Evolutionary conservation across 306 rosid species (phyloP).

Genomic region (Trifolium repens): DNA sequence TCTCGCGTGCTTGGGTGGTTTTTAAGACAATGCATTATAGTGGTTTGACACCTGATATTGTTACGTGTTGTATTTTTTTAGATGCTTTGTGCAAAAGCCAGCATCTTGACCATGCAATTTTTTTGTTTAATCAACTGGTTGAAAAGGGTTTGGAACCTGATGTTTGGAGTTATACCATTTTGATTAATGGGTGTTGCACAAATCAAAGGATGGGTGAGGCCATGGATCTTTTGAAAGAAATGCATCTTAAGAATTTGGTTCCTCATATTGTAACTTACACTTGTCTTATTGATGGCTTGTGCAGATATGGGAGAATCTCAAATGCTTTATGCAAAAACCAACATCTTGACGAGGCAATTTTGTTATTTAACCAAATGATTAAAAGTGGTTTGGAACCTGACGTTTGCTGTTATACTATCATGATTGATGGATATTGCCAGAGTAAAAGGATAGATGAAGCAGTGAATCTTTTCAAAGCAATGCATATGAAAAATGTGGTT

Average conservation of each 20-base stretch:
- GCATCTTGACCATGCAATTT: slow-evolving; percentile 26
- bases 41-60: slow-evolving; percentile 25
- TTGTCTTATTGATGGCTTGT: slow-evolving; percentile 35
- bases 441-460: slow-evolving; percentile 28
- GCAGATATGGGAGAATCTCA: slow-evolving; percentile 37
- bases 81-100: slow-evolving; percentile 39
- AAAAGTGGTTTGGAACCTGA: slow-evolving; percentile 34
- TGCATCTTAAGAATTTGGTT: slow-evolving; percentile 30
- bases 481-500: slow-evolving; percentile 30
- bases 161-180: slow-evolving; percentile 34
- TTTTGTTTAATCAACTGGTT: slow-evolving; percentile 6
- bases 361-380: slow-evolving; percentile 31
- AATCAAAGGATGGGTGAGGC: slow-evolving; percentile 18
- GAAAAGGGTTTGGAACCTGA: slow-evolving; percentile 23
- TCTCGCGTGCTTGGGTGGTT: slow-evolving; percentile 28
- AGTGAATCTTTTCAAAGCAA: slow-evolving; percentile 15
- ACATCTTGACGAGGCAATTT: slow-evolving; percentile 31
- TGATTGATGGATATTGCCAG: slow-evolving; percentile 38
- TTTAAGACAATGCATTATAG: background rate
- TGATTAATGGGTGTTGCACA: slow-evolving; percentile 37
- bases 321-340: slow-evolving; percentile 37
- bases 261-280: slow-evolving; percentile 38
- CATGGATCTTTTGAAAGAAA: slow-evolving; percentile 5
- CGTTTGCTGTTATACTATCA: slow-evolving; percentile 31
- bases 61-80: slow-evolving; percentile 34